Base-by-base conservation (phyloP, 257 asterid species). In the Eustoma russellianum region DNA sequence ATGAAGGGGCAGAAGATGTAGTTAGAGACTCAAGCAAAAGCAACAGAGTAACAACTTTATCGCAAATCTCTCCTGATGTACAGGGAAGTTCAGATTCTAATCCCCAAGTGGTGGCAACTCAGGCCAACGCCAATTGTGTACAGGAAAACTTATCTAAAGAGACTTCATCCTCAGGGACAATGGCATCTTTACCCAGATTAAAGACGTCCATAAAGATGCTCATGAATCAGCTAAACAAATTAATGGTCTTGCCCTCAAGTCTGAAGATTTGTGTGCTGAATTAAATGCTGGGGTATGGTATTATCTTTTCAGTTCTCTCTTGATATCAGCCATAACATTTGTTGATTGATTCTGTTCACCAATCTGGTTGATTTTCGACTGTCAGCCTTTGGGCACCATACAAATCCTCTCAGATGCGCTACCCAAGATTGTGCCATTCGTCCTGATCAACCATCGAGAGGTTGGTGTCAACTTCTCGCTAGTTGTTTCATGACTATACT, bases 361-460 rank as follows among this genome's bases (percentile, higher is more conserved):
- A 14, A 10, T 45, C 57, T 53, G 34, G 53, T 57, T 59, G 60
- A 47, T 10, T 46, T 57, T 66, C 57, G 66, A 35, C 16, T 50
- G 35, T 63, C 83, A 92, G 99, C 93, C 90, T 48, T 64, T 78
- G 65, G 97, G 71, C 67, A 81, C 99, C 56, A 85, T 92, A 74
- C 97, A 88, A 81, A 81, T 92, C 70, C 94, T 92, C 62, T 76
- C 99, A 59, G 74, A 92, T 76, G 82, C 97, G 53, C 70, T 92
- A 74, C 99, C 99, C 17, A 92, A 92, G 69, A 77, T 77, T 65
- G 84, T 77, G 47, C 98, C 98, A 17, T 88, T 83, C 68, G 98
- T 91, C 59, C 68, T 91, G 67, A 91, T 91, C 76, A 87, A 88
- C 70, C 97, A 92, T 64, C 81, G 94, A 56, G 99, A 92, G 97